Percentiles rank a stretch among this genome's conserved stretches.
Conservation (phyloP, 306 rosid genomes). For the Glycine soja region DNA sequence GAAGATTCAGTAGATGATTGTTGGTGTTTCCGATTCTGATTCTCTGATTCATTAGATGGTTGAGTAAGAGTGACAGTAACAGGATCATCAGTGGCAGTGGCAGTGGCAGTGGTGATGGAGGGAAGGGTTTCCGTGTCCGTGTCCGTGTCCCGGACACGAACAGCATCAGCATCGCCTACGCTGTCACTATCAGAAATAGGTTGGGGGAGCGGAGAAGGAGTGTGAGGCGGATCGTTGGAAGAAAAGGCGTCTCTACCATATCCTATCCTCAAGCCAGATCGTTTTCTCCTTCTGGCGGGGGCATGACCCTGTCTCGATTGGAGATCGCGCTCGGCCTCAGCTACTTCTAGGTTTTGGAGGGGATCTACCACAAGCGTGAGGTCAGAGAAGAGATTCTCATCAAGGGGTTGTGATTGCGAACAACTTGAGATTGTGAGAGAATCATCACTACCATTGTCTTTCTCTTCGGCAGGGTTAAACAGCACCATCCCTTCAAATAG, state of each 20-base stretch:
- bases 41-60: slow-evolving; percentile 36
- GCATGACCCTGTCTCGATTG: slow-evolving; percentile 34
- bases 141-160: not conserved
- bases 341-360: slow-evolving; percentile 42
- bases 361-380: slow-evolving; percentile 65
- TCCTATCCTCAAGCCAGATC: slow-evolving; percentile 75
- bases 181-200: not conserved
- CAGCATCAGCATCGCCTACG: not conserved
- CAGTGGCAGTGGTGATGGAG: not conserved
- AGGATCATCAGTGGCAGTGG: not conserved
- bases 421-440: not conserved
- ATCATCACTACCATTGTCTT: slow-evolving; percentile 33
- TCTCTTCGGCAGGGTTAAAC: slow-evolving; percentile 57
- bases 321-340: slow-evolving; percentile 17
- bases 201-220: not conserved
- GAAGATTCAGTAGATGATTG: slow-evolving; percentile 37
- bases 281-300: slow-evolving; percentile 62
- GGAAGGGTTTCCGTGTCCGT: not conserved
- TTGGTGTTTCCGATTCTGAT: not conserved
- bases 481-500: slow-evolving; percentile 84
- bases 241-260: slow-evolving; percentile 60
- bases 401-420: slow-evolving; percentile 66
- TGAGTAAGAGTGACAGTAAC: slow-evolving; percentile 2
- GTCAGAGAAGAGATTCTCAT: slow-evolving; percentile 83
- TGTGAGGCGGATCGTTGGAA: slow-evolving; percentile 38